Evolutionary conservation across 495 filamentous ascomycete species (phyloP), one percentile per base, ranked within the genome.

Genomic region (Aspergillus biplanus): DNA sequence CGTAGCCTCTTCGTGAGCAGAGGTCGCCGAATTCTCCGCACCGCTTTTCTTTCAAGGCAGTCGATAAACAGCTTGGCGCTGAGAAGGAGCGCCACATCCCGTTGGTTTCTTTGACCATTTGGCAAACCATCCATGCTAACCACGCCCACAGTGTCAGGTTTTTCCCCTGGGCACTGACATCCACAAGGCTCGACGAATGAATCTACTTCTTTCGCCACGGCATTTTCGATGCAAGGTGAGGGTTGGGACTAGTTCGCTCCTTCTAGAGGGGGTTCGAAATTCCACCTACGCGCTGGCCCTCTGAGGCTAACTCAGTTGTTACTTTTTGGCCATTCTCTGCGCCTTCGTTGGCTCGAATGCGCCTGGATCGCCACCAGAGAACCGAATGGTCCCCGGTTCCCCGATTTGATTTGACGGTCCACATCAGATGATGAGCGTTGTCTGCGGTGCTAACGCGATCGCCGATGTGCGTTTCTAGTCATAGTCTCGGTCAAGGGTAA

Each of bases 381-480:
- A 59, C 34, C 60, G 33, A 53, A 47, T 49, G 49, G 52, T 65
- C 44, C 59, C 65, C 55, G 6, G 47, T 39, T 34, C 47, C 61
- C 47, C 37, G 42, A 39, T 71, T 56, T 65, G 65, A 71, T 71
- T 71, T 61, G 68, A 57, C 56, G 56, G 50, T 47, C 52, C 37
- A 39, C 61, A 73, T 78, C 75, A 78, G 72, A 67, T 78, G 75
- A 78, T 72, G 64, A 65, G 52, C 67, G 55, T 47, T 55, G 48
- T 59, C 66, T 78, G 75, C 73, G 73, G 68, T 71, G 62, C 67
- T 75, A 75, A 74, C 73, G 73, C 73, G 71, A 54, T 61, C 54
- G 18, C 18, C 46, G 58, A 56, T 55, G 44, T 52, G 52, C 52
- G 13, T 54, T 65, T 52, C 58, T 65, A 65, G 60, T 60, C 52